Base-by-base conservation (phyloP, 2,329 filamentous ascomycete species). In the Cladophialophora immunda region DNA sequence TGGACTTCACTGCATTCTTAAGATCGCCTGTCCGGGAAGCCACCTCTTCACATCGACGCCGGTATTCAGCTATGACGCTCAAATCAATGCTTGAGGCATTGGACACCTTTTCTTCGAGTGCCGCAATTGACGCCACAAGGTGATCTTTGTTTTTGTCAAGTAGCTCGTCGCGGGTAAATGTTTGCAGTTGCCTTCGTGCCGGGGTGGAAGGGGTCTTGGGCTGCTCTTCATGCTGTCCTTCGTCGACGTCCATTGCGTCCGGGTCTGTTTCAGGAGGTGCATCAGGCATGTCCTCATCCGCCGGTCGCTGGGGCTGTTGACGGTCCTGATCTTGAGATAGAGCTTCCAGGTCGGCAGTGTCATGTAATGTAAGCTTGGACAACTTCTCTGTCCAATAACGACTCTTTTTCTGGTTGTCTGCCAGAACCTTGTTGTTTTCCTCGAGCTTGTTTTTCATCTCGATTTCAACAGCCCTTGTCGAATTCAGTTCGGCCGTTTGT, bases 381-480 rank as follows among this genome's bases (percentile, higher is more conserved):
- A 97, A 83, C 81, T 98, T 97, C 67, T 97, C 92, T 62, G 93
- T 84, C 93, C 94, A 98, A 81, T 97, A 92, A 41, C 85, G 86
- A 47, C 92, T 85, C 67, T 92, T 89, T 79, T 92, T 94, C 77
- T 96, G 89, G 78, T 96, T 97, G 75, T 98, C 94, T 0, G 82
- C 80, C 15, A 98, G 85, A 9, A 90, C 87, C 81, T 99, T 99
- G 72, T 97, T 92, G 77, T 94, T 95, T 76, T 98, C 94, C 76
- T 98, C 95, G 1, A 99, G 89, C 81, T 97, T 97, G 80, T 98
- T 98, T 70, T 92, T 91, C 93, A 98, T 97, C 79, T 99, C 95
- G 68, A 99, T 97, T 78, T 99, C 95, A 2, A 90, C 84, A 0
- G 93, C 94, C 9, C 94, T 88, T 0, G 91, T 97, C 75, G 93